Percentiles rank a stretch among this genome's conserved stretches.
Conservation (phyloP, 768 basidiomycete genomes). For the Rhodotorula kratochvilovae region DNA sequence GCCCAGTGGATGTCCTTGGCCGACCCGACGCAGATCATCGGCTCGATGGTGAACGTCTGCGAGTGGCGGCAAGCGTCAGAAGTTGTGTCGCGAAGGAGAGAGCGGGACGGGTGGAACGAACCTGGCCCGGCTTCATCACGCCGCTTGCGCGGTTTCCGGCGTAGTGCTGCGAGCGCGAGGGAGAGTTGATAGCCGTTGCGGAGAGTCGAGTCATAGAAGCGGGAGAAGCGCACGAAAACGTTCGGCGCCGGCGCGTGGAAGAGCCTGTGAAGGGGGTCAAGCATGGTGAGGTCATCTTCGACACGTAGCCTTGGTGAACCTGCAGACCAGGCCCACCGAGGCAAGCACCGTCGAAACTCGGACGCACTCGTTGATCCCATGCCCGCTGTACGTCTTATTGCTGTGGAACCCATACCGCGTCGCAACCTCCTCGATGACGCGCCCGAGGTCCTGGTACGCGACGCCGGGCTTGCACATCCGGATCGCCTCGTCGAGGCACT, state of each 20-base stretch:
- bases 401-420: slow-evolving; percentile 78
- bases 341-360: too few relatives aligned
- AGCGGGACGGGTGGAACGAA: neutral
- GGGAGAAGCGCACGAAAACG: neutral
- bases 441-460: slow-evolving; percentile 80
- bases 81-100: neutral
- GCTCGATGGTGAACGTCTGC: slow-evolving; percentile 43
- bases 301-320: too few relatives aligned
- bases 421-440: slow-evolving; percentile 79
- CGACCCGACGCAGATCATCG: slow-evolving; percentile 41
- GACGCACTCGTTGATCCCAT: slow-evolving; percentile 41
- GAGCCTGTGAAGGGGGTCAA: neutral
- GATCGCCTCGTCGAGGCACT: slow-evolving; percentile 83
- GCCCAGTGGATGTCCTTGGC: slow-evolving; percentile 42
- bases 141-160: slow-evolving; percentile 34
- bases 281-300: neutral
- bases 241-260: slow-evolving; percentile 32
- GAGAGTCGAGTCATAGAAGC: neutral
- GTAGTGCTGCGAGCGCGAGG: slow-evolving; percentile 25
- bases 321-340: too few relatives aligned
- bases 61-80: neutral
- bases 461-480: slow-evolving; percentile 89
- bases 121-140: slow-evolving; percentile 31
- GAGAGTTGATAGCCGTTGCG: neutral
- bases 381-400: slow-evolving; percentile 59